These are phyloP conservation scores for Hypoxylon cercidicola DNA, from an alignment of 495 filamentous ascomycete species.

Conservation along the genomic window DNA sequence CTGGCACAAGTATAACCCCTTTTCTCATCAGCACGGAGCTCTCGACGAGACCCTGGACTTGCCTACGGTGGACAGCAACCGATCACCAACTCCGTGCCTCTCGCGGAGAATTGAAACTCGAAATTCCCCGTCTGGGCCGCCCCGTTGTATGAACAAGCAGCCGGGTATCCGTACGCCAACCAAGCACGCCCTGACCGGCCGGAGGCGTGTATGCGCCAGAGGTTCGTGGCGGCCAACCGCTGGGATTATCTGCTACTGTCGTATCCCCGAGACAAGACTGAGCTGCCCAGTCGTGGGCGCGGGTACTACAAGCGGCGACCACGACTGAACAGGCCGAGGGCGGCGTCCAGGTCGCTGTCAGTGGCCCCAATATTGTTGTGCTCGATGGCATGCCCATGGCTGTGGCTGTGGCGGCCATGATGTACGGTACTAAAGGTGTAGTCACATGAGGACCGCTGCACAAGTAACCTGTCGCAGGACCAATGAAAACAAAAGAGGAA, in stretches of 20 bases:
- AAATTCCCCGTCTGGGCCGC: slow-evolving; percentile 14
- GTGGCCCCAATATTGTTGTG: slow-evolving; percentile 1
- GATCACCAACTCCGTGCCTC: slow-evolving; percentile 10
- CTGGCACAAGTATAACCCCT: slow-evolving; percentile 14
- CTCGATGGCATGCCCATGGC: not conserved
- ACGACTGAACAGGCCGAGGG: slow-evolving; percentile 12
- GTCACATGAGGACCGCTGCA: too few relatives aligned
- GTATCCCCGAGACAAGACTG: slow-evolving; percentile 6
- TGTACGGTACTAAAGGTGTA: too few relatives aligned
- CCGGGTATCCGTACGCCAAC: slow-evolving; percentile 17
- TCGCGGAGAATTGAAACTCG: slow-evolving; percentile 10
- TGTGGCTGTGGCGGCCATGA: too few relatives aligned
- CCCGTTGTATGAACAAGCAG: slow-evolving; percentile 22
- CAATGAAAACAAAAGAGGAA: too few relatives aligned
- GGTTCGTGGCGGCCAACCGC: slow-evolving; percentile 20
- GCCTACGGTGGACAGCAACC: slow-evolving; percentile 28
- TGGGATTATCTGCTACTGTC: not conserved
- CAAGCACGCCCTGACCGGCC: slow-evolving; percentile 2
- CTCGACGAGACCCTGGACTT: not conserved
- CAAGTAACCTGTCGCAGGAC: too few relatives aligned
- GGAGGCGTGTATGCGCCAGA: not conserved
- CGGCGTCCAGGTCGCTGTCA: slow-evolving; percentile 19
- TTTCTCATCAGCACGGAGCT: slow-evolving; percentile 7
- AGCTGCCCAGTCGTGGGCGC: slow-evolving; percentile 8
- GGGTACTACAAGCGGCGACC: slow-evolving; percentile 4